Base-by-base conservation (phyloP, 2,329 filamentous ascomycete species). In the Sarocladium oryzae region DNA sequence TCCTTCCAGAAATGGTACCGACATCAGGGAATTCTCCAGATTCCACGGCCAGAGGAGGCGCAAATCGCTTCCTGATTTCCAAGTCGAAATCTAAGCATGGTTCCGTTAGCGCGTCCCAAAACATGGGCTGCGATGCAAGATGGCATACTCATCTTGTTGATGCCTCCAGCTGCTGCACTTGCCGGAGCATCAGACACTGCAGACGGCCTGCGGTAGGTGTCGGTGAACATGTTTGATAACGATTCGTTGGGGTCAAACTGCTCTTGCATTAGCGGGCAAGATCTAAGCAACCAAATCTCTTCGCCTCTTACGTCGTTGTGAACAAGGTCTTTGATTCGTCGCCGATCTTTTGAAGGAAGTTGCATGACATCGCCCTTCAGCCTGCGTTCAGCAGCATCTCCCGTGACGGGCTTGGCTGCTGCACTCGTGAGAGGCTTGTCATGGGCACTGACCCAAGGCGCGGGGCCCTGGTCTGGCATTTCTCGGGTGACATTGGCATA, bases 61-160 rank as follows among this genome's bases (percentile, higher is more conserved):
- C 72, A 61, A 78, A 86, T 56, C 81, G 76, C 66, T 85, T 86
- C 54, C 79, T 74, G 54, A 86, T 85, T 56, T 86, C 84, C 16
- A 85, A 64, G 55, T 86, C 82, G 66, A 81, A 78, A 58, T 85
- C n/a, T n/a, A n/a, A n/a, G n/a, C n/a, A n/a, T n/a, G n/a, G n/a
- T n/a, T n/a, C n/a, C n/a, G n/a, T n/a, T n/a, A n/a, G n/a, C n/a
- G n/a, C n/a, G n/a, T n/a, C n/a, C n/a, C n/a, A n/a, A n/a, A n/a
- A n/a, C n/a, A n/a, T n/a, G n/a, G n/a, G n/a, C n/a, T n/a, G n/a
- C n/a, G n/a, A n/a, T n/a, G n/a, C n/a, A n/a, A n/a, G n/a, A n/a
- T 21, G 28, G 69, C 84, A 64, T 74, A 89, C 86, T 95, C 75
- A 92, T 85, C 58, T 82, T 89, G 58, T 88, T 90, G 41, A 92